phyloP scores from a whole-genome alignment of 306 rosid species.

The Cicer judaicum region DNA sequence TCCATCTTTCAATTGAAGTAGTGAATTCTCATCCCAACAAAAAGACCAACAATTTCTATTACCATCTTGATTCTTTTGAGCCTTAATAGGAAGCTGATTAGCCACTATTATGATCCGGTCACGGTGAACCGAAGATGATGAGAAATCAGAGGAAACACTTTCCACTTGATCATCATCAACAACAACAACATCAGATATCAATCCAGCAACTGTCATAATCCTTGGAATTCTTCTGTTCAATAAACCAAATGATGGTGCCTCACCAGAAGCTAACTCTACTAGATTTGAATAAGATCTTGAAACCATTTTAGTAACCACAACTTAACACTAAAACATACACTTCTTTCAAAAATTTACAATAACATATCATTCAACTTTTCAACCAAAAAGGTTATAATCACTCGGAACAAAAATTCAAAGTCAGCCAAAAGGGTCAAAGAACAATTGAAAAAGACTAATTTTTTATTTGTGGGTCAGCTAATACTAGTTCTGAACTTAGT shows the following conservation, averaged over 20 bases:
- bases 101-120: conserved; percentile 81
- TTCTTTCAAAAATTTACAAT: background rate
- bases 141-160: conserved; percentile 58
- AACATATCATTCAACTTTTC: background rate
- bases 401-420: background rate
- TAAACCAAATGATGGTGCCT: conserved; percentile 63
- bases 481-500: conserved; percentile 45
- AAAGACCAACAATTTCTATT: conserved; percentile 66
- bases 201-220: conserved; percentile 75
- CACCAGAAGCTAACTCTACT: conserved; percentile 67
- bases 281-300: conserved; percentile 54
- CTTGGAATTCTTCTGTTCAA: conserved; percentile 66
- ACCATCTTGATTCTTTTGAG: conserved; percentile 53
- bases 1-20: conserved; percentile 83
- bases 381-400: background rate
- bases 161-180: conserved; percentile 63
- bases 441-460: background rate
- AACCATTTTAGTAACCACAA: conserved; percentile 39
- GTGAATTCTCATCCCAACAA: conserved; percentile 78
- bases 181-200: conserved; percentile 56
- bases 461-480: conserved; percentile 44
- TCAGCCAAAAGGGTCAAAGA: conserved; percentile 20
- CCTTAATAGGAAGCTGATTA: conserved; percentile 81
- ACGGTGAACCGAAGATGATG: conserved; percentile 56
- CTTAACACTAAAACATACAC: background rate